phyloP scores from a whole-genome alignment of 1,284 basidiomycete species.

The Apiotrichum gamsii region DNA sequence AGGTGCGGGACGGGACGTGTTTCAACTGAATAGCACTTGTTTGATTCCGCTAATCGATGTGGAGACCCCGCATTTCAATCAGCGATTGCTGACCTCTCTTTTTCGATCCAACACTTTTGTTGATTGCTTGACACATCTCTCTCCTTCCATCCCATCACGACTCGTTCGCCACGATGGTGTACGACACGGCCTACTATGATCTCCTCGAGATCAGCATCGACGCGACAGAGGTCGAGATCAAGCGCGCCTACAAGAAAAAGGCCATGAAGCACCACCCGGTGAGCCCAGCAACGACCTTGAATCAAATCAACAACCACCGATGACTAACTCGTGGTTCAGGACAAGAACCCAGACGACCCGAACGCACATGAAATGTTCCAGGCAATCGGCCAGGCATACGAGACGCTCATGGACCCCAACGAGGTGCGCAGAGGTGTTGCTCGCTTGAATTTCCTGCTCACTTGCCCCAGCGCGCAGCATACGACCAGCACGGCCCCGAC shows the following conservation, averaged over 20 bases:
- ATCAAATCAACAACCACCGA: too few relatives aligned
- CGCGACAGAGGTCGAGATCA: constrained; percentile 72
- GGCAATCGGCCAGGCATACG: constrained; percentile 84
- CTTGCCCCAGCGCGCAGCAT: constrained; percentile 57
- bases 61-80: not conserved
- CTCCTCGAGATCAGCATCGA: constrained; percentile 63
- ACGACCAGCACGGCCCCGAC: constrained; percentile 73
- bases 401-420: constrained; percentile 72
- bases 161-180: too few relatives aligned
- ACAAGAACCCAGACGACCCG: constrained; percentile 47
- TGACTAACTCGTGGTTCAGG: constrained; percentile 8
- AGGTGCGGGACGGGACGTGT: too few relatives aligned
- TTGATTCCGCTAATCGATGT: too few relatives aligned
- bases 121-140: too few relatives aligned
- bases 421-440: too few relatives aligned
- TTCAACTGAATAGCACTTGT: too few relatives aligned
- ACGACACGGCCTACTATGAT: constrained; percentile 56
- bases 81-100: not conserved
- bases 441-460: too few relatives aligned
- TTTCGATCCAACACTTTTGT: too few relatives aligned
- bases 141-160: too few relatives aligned
- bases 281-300: constrained; percentile 42
- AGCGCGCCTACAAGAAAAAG: constrained; percentile 87
- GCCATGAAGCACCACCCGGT: constrained; percentile 87
- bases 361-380: constrained; percentile 72